Evolutionary conservation across 257 asterid species (phyloP).

Genomic region (Plantago ovata): DNA sequence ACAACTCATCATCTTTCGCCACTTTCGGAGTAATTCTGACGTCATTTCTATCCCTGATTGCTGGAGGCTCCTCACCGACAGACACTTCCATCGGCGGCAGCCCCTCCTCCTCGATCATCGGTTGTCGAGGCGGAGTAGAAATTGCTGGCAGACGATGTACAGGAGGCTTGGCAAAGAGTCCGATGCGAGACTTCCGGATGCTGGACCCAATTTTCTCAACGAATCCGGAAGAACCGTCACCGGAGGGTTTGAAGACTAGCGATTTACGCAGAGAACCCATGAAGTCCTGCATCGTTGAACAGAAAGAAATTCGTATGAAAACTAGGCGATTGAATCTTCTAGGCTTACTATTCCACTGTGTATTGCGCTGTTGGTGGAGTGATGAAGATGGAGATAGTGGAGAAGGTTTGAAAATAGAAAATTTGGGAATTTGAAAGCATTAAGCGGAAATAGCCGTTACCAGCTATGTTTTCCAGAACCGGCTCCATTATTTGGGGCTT

Average conservation of each 20-base stretch:
- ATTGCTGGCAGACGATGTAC: slow-evolving; percentile 53
- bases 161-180: slow-evolving; percentile 55
- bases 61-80: slow-evolving; percentile 37
- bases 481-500: too few species aligned
- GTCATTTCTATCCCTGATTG: slow-evolving; percentile 38
- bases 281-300: slow-evolving; percentile 61
- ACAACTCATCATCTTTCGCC: slow-evolving; percentile 11
- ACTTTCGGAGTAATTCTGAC: slow-evolving; percentile 18
- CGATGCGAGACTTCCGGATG: slow-evolving; percentile 68
- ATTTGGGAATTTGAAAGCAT: too few species aligned
- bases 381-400: too few species aligned
- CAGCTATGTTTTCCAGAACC: too few species aligned
- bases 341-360: too few species aligned
- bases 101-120: slow-evolving; percentile 28
- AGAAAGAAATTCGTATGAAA: too few species aligned
- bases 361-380: too few species aligned
- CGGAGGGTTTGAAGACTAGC: slow-evolving; percentile 60
- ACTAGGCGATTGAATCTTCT: too few species aligned
- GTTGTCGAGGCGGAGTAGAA: slow-evolving; percentile 20
- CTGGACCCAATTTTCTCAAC: slow-evolving; percentile 80
- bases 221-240: slow-evolving; percentile 45
- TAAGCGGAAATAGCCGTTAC: too few species aligned
- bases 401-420: too few species aligned
- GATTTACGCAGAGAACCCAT: slow-evolving; percentile 85
- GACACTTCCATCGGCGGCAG: slow-evolving; percentile 44